Percentiles rank a stretch among this genome's conserved stretches.
These are phyloP conservation scores for Diaporthe sp. DNA, from an alignment of 2,329 filamentous ascomycete species.

Conservation along the genomic window DNA sequence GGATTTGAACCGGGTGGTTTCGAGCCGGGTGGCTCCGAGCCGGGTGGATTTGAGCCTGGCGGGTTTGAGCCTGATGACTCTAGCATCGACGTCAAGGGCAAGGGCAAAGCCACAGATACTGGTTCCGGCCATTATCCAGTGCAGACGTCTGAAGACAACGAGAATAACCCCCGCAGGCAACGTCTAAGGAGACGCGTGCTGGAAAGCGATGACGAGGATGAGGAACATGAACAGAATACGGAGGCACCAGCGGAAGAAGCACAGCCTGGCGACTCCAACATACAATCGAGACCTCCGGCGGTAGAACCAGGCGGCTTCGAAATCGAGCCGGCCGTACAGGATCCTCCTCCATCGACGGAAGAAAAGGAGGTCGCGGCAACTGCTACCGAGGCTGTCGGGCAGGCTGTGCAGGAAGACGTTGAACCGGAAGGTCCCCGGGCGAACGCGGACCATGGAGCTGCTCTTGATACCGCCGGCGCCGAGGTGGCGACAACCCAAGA, in stretches of 20 bases:
- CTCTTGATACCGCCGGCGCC: not conserved
- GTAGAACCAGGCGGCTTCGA: conserved; percentile 40
- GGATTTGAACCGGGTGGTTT: not conserved
- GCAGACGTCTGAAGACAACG: not conserved
- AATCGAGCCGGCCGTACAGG: conserved; percentile 29
- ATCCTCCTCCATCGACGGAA: not conserved
- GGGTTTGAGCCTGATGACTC: not conserved
- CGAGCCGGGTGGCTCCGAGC: conserved; percentile 23
- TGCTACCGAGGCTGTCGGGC: not conserved
- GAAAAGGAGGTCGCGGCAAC: no score
- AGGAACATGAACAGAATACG: not conserved
- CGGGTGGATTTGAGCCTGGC: not conserved
- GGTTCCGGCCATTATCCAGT: not conserved
- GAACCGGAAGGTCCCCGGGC: no score
- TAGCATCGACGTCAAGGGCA: not conserved
- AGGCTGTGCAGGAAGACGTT: not conserved
- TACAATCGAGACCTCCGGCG: not conserved
- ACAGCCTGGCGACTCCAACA: not conserved
- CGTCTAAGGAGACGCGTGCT: conserved; percentile 11
- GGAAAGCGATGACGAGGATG: conserved; percentile 28
- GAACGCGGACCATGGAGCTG: not conserved
- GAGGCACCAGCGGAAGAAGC: not conserved
- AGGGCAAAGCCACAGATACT: conserved; percentile 14
- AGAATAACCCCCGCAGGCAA: not conserved
- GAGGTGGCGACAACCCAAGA: not conserved